These are phyloP conservation scores for Polytrichum formosum DNA, from an alignment of 225 moss, liverwort and hornwort genomes.

Conservation along the genomic window DNA sequence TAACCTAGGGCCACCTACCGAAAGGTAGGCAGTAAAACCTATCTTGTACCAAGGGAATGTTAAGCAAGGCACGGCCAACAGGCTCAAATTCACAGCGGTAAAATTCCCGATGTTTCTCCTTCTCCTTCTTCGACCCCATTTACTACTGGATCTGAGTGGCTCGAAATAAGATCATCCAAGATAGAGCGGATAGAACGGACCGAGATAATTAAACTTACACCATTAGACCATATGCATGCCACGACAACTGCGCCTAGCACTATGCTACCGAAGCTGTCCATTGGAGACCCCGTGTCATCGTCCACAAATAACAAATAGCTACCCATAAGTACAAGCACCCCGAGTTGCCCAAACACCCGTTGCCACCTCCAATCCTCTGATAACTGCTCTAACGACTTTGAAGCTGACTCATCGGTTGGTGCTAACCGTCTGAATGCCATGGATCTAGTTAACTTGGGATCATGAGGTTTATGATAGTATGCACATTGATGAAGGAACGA, in stretches of 20 bases:
- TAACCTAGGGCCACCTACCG: too few relatives aligned
- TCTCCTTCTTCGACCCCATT: too few relatives aligned
- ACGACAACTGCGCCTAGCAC: slow-evolving; percentile 2
- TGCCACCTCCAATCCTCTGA: slow-evolving; percentile 9
- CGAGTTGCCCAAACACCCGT: slow-evolving; percentile 4
- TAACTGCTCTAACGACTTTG: not conserved
- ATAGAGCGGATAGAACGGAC: not conserved
- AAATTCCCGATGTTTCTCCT: too few relatives aligned
- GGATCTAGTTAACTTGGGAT: not conserved
- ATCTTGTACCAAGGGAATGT: too few relatives aligned
- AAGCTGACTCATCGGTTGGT: not conserved
- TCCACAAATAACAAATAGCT: not conserved
- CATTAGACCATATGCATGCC: slow-evolving; percentile 26
- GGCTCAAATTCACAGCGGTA: too few relatives aligned
- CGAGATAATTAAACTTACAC: not conserved
- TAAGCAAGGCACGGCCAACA: too few relatives aligned
- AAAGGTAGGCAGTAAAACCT: too few relatives aligned
- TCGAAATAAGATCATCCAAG: not conserved
- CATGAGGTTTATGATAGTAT: not conserved
- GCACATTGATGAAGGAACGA: slow-evolving; percentile 6
- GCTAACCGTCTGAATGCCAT: too few relatives aligned
- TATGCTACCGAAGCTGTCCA: slow-evolving; percentile 7
- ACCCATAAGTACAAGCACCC: not conserved
- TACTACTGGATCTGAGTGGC: too few relatives aligned
- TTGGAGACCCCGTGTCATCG: not conserved